Percentiles rank a stretch among this genome's conserved stretches.
Evolutionary conservation across 1,139 yeast species (phyloP).

Genomic region (Kluyveromyces sp.): DNA sequence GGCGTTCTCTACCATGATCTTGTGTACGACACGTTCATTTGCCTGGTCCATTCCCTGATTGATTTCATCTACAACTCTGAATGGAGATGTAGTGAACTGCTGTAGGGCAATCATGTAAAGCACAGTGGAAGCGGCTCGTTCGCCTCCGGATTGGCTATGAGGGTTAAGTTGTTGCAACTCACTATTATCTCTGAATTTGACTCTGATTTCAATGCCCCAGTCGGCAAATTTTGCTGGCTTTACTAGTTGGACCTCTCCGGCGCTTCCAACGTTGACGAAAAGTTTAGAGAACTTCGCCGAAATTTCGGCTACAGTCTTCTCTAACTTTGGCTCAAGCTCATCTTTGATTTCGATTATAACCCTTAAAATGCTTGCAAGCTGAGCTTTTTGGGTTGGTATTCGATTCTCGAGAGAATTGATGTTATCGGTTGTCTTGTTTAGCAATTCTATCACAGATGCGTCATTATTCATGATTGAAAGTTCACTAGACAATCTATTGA

Average conservation of each 20-base stretch:
- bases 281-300: constrained; percentile 58
- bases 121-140: constrained; percentile 90
- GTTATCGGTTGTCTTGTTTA: constrained; percentile 33
- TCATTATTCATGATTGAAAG: constrained; percentile 34
- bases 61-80: constrained; percentile 93
- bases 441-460: constrained; percentile 36
- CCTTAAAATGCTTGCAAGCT: constrained; percentile 30
- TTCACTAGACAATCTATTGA: constrained; percentile 35
- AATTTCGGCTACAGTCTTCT: constrained; percentile 44
- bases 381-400: constrained; percentile 29
- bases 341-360: constrained; percentile 38
- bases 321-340: constrained; percentile 56
- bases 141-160: constrained; percentile 96
- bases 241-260: constrained; percentile 66
- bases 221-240: constrained; percentile 50
- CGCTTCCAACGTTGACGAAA: constrained; percentile 73
- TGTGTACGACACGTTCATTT: constrained; percentile 84
- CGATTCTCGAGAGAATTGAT: constrained; percentile 20
- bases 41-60: constrained; percentile 98
- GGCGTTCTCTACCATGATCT: constrained; percentile 79
- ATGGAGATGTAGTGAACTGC: constrained; percentile 85
- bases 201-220: constrained; percentile 82
- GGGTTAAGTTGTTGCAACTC: constrained; percentile 66
- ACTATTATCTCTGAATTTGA: constrained; percentile 75
- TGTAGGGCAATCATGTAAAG: constrained; percentile 86